Conservation (phyloP, 2,329 filamentous ascomycete species). For the Daldinia sp. region DNA sequence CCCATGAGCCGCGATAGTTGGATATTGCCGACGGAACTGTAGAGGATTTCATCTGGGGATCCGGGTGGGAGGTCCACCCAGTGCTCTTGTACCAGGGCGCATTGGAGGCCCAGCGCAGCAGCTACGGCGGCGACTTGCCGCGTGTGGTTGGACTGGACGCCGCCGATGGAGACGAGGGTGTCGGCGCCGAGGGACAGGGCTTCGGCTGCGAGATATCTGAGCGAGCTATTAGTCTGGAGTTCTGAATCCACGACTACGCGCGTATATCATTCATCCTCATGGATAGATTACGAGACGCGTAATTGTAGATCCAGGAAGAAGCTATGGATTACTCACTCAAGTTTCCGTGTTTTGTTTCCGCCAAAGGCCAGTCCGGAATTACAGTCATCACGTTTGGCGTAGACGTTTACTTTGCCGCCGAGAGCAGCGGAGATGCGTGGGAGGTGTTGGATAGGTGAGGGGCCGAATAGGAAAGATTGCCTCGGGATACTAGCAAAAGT, state of each 20-base stretch:
- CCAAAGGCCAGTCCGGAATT: conserved; percentile 73
- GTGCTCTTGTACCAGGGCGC: conserved; percentile 69
- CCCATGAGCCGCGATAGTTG: conserved; percentile 74
- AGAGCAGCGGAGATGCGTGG: conserved; percentile 70
- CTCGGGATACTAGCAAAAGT: conserved; percentile 71
- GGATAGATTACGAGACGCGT: background rate
- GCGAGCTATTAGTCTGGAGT: background rate
- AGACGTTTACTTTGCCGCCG: conserved; percentile 67
- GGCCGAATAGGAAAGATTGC: conserved; percentile 68
- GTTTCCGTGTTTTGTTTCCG: conserved; percentile 74
- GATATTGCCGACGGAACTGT: conserved; percentile 74
- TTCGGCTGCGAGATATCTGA: conserved; percentile 71
- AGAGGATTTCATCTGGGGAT: conserved; percentile 56
- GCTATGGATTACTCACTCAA: conserved; percentile 57
- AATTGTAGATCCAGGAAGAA: background rate
- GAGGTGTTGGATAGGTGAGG: conserved; percentile 73
- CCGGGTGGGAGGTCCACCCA: conserved; percentile 65
- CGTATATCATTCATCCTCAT: background rate
- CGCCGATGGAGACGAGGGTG: conserved; percentile 72
- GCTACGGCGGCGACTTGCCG: conserved; percentile 71
- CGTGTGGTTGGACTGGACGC: conserved; percentile 75
- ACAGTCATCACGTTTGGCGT: conserved; percentile 76
- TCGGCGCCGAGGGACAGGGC: conserved; percentile 64
- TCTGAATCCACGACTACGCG: too few species aligned
- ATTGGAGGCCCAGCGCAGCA: conserved; percentile 63